Percentiles rank a stretch among this genome's conserved stretches.
Conservation (phyloP, 2,329 filamentous ascomycete genomes). For the Parascedosporium putredinis region DNA sequence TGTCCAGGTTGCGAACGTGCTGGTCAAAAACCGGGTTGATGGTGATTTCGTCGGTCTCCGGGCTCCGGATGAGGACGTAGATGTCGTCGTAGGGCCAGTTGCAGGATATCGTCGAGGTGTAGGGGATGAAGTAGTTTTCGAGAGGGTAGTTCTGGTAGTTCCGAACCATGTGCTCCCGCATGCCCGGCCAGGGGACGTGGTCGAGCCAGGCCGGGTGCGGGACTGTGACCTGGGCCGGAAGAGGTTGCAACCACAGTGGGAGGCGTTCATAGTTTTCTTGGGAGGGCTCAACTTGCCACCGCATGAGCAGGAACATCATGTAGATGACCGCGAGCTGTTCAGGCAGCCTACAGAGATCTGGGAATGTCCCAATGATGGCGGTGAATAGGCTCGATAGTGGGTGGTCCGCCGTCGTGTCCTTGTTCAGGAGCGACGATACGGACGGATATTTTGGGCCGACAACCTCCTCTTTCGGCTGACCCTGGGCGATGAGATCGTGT, state of each 20-base stretch:
- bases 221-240: conserved; percentile 52
- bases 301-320: conserved; percentile 77
- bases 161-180: conserved; percentile 57
- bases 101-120: conserved; percentile 62
- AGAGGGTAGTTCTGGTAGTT: conserved; percentile 50
- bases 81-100: conserved; percentile 78
- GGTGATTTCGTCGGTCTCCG: conserved; percentile 52
- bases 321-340: conserved; percentile 77
- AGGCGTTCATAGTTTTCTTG: conserved; percentile 69
- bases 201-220: conserved; percentile 76
- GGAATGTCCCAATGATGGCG: conserved; percentile 76
- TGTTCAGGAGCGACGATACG: conserved; percentile 68
- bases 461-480: conserved; percentile 52
- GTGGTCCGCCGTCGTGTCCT: conserved; percentile 53
- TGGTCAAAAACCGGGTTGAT: conserved; percentile 83
- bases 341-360: conserved; percentile 65
- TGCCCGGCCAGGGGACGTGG: conserved; percentile 66
- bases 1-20: conserved; percentile 63
- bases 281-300: conserved; percentile 74
- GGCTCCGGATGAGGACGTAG: conserved; percentile 54
- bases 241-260: conserved; percentile 62
- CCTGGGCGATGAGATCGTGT: conserved; percentile 53
- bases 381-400: conserved; percentile 77
- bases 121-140: conserved; percentile 75
- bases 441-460: conserved; percentile 71